Conservation (phyloP, 306 rosid species). For the Quercus bicolor region DNA sequence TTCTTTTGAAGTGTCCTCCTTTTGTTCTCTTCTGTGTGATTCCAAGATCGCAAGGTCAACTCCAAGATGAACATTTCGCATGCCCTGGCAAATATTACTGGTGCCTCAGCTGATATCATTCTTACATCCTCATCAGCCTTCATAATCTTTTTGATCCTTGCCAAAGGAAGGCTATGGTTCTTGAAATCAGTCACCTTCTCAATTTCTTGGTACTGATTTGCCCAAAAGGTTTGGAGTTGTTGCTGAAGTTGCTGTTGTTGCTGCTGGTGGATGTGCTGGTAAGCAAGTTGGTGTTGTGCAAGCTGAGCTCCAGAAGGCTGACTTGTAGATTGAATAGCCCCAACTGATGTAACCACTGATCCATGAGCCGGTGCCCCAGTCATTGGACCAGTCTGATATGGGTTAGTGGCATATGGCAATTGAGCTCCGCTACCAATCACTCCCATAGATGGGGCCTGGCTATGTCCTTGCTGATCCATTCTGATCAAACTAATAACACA, state of each 20-base stretch:
- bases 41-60: constrained; percentile 73
- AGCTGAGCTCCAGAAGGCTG: constrained; percentile 49
- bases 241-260: constrained; percentile 55
- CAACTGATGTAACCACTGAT: constrained; percentile 29
- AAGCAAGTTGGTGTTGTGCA: constrained; percentile 64
- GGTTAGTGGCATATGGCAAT: constrained; percentile 36
- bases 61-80: constrained; percentile 74
- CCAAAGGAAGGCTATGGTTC: constrained; percentile 75
- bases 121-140: constrained; percentile 76
- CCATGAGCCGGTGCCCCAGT: constrained; percentile 27
- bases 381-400: constrained; percentile 36
- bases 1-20: constrained; percentile 67
- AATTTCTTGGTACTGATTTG: constrained; percentile 54
- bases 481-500: background rate
- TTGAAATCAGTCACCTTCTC: constrained; percentile 63
- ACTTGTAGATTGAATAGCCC: constrained; percentile 36
- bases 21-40: constrained; percentile 67
- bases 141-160: constrained; percentile 77
- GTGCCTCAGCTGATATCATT: constrained; percentile 78
- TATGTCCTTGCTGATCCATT: constrained; percentile 47
- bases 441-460: constrained; percentile 38
- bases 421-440: constrained; percentile 38
- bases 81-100: constrained; percentile 63
- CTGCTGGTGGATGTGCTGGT: constrained; percentile 52
- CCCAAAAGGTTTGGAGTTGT: constrained; percentile 58